phyloP scores from a whole-genome alignment of 2,329 filamentous ascomycete species.

The Thelonectria blattea region DNA sequence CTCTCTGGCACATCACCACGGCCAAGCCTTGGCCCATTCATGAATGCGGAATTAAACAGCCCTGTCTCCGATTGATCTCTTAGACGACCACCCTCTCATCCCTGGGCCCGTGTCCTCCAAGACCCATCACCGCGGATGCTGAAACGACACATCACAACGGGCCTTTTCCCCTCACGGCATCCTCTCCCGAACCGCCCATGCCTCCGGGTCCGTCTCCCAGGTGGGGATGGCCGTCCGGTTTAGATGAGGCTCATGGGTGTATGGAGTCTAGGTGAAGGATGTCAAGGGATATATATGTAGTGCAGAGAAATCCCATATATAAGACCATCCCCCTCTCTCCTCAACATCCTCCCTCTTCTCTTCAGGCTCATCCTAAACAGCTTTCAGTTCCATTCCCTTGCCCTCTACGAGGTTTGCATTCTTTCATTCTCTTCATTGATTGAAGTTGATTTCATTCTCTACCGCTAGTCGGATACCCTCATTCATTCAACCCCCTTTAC shows the following conservation, averaged over 20 bases:
- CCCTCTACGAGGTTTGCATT: conserved; percentile 29
- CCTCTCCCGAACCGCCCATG: conserved; percentile 21
- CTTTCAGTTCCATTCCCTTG: conserved; percentile 38
- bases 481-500: conserved; percentile 29
- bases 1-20: background rate
- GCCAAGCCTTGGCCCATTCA: background rate
- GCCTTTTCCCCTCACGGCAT: conserved; percentile 27
- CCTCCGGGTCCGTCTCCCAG: conserved; percentile 21
- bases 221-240: conserved; percentile 18
- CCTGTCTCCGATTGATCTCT: conserved; percentile 5
- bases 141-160: conserved; percentile 29
- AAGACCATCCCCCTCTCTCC: conserved; percentile 14
- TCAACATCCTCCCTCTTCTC: conserved; percentile 8
- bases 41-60: conserved; percentile 4
- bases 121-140: conserved; percentile 19
- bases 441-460: conserved; percentile 39
- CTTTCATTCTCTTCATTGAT: conserved; percentile 41
- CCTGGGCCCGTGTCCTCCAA: background rate
- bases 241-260: conserved; percentile 23
- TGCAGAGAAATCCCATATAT: conserved; percentile 19
- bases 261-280: background rate
- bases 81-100: background rate
- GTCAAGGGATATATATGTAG: background rate
- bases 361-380: conserved; percentile 37
- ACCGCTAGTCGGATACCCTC: conserved; percentile 25